These are phyloP conservation scores for Yarrowia divulgata DNA, from an alignment of 805 yeast species.

Conservation along the genomic window DNA sequence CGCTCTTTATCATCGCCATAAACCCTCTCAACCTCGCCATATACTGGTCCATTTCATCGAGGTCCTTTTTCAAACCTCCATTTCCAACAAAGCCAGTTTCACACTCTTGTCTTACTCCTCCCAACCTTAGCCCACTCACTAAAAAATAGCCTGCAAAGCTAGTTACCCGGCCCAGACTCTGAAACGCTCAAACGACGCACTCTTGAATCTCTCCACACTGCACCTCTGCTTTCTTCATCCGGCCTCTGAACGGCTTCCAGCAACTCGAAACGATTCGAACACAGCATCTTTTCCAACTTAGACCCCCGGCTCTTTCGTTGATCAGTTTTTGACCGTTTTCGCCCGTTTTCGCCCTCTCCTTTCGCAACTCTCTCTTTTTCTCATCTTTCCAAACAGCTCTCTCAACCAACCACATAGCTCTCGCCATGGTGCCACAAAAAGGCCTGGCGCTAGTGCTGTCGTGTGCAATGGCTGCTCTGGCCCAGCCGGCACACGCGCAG, in stretches of 20 bases:
- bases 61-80: neutral
- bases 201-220: constrained; percentile 22
- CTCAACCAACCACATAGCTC: constrained; percentile 11
- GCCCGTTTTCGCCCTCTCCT: neutral
- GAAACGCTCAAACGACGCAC: constrained; percentile 38
- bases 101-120: constrained; percentile 9
- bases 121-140: constrained; percentile 14
- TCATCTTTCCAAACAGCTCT: neutral
- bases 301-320: neutral
- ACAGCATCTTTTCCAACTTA: neutral
- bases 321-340: constrained; percentile 4
- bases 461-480: constrained; percentile 33
- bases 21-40: neutral
- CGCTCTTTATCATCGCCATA: no score
- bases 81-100: neutral
- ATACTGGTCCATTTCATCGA: neutral
- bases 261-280: neutral
- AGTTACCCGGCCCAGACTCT: constrained; percentile 26
- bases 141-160: neutral
- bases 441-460: constrained; percentile 37
- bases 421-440: constrained; percentile 39
- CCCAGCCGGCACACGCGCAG: constrained; percentile 30
- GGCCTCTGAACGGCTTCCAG: neutral
- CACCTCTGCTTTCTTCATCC: constrained; percentile 8
- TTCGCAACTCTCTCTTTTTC: neutral